These are phyloP conservation scores for Polygonum aviculare DNA, from an alignment of 148 eudicot species.

Conservation along the genomic window DNA sequence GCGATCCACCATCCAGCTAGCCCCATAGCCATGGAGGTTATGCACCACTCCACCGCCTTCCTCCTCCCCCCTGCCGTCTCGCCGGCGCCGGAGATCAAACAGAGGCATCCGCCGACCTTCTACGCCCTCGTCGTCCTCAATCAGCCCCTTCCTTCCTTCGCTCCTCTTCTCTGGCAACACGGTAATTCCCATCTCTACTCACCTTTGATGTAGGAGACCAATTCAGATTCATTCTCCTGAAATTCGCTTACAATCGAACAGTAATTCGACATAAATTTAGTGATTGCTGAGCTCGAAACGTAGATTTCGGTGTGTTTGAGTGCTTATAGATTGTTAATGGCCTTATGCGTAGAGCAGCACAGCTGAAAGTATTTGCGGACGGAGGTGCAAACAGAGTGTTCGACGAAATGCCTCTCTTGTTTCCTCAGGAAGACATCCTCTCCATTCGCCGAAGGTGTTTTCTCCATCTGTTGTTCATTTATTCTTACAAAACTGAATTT, in stretches of 20 bases:
- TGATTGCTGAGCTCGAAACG: background rate
- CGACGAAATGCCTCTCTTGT: conserved; percentile 62
- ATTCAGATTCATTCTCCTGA: background rate
- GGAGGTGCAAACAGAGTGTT: conserved; percentile 86
- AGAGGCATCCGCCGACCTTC: conserved; percentile 14
- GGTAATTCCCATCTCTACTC: conserved; percentile 19
- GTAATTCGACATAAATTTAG: background rate
- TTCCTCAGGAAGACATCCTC: conserved; percentile 35
- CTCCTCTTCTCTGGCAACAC: conserved; percentile 79
- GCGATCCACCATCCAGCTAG: background rate
- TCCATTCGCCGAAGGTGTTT: conserved; percentile 54
- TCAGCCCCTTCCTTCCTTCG: conserved; percentile 73
- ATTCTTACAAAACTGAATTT: background rate
- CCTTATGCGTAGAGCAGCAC: conserved; percentile 54
- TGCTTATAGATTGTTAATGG: background rate
- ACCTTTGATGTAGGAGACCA: background rate
- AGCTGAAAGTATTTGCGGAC: conserved; percentile 68
- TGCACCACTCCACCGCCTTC: conserved; percentile 16
- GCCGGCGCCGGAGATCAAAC: conserved; percentile 7
- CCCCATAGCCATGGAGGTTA: conserved; percentile 7
- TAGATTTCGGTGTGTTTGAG: background rate
- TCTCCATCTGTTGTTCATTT: background rate
- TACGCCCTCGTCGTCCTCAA: conserved; percentile 80
- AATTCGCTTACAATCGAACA: background rate
- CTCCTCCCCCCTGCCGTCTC: conserved; percentile 18